phyloP scores from a whole-genome alignment of 495 filamentous ascomycete genomes.

The Tuber indicum region DNA sequence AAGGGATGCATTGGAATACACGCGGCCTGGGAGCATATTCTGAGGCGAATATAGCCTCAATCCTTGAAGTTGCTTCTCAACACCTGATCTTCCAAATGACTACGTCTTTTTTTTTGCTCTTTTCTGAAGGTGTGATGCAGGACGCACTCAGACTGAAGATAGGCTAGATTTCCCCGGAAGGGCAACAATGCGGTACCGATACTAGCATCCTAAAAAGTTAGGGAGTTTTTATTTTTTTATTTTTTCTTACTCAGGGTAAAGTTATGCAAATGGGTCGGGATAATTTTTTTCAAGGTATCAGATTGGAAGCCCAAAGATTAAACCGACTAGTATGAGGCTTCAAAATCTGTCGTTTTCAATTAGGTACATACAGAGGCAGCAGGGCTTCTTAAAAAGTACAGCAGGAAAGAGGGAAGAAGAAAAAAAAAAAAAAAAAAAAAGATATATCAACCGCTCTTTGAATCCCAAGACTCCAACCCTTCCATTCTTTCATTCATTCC shows the following conservation, averaged over 20 bases:
- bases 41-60: background rate
- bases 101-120: background rate
- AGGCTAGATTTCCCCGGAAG: background rate
- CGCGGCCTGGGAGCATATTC: background rate
- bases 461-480: background rate
- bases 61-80: background rate
- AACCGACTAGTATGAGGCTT: background rate
- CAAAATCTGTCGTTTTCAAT: background rate
- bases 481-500: background rate
- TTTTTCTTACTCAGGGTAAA: background rate
- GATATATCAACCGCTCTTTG: background rate
- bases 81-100: background rate
- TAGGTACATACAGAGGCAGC: background rate
- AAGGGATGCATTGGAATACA: background rate
- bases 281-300: background rate
- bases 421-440: background rate
- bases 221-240: background rate
- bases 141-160: background rate
- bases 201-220: background rate
- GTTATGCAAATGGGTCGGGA: background rate
- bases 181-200: background rate
- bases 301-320: background rate
- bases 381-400: slow-evolving; percentile 3
- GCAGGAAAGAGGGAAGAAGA: background rate
- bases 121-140: background rate